Percentiles rank a stretch among this genome's conserved stretches.
These are phyloP conservation scores for Nemania serpens DNA, from an alignment of 2,329 filamentous ascomycete genomes.

Conservation along the genomic window DNA sequence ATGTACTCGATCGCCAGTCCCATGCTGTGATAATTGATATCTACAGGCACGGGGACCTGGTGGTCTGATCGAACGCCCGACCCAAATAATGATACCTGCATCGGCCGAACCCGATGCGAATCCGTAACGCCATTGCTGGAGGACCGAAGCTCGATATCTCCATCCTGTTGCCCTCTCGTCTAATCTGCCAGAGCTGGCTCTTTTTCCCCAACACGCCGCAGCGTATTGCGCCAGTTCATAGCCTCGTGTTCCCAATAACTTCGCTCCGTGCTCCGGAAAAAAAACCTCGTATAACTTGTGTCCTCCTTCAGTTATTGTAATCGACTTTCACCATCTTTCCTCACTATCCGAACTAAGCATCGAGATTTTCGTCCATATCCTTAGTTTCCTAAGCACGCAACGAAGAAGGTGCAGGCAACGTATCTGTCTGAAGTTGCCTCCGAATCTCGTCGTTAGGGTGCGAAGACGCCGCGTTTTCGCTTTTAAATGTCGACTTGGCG, in stretches of 20 bases:
- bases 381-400: constrained; percentile 33
- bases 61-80: constrained; percentile 13
- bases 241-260: background rate
- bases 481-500: constrained; percentile 43
- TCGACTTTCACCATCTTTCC: too few species aligned
- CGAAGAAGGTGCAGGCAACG: constrained; percentile 40
- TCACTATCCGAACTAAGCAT: too few species aligned
- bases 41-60: background rate
- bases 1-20: background rate
- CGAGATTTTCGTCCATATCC: background rate
- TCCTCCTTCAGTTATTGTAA: too few species aligned
- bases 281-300: background rate
- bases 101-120: constrained; percentile 13
- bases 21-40: background rate
- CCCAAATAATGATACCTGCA: constrained; percentile 11
- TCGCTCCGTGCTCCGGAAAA: background rate
- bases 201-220: background rate
- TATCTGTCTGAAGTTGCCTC: constrained; percentile 54
- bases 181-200: background rate
- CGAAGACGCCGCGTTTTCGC: constrained; percentile 47
- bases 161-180: background rate
- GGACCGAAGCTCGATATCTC: background rate
- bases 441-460: constrained; percentile 59
- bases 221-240: background rate
- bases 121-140: constrained; percentile 12